Evolutionary conservation across 441 rosid genomes (phyloP), one percentile per base, ranked within the genome.

Genomic region (Isatis lusitanica): DNA sequence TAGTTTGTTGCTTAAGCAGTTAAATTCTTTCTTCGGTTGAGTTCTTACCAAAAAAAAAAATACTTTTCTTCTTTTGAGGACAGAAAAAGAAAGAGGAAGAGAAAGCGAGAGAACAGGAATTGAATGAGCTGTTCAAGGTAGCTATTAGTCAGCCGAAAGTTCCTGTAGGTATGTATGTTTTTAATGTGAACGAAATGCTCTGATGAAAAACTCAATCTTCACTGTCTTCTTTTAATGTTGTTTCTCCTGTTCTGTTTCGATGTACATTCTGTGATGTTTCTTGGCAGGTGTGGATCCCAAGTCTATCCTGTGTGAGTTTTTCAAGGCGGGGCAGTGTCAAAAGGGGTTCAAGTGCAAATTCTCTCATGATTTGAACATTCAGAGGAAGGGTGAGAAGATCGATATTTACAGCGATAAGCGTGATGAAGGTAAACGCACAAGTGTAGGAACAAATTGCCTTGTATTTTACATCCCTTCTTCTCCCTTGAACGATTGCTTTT

Each of bases 31-130:
- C 3, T 66, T 66, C 17, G 50, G 11, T 60, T 62, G 18, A 4
- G 7, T 60, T 52, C 65, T 75, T 35, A 75, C 69, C 1, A 12
- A 13, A 28, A 16, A 7, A 16, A 7, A 42, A 0, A 18, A 18
- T 17, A 16, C 3, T 21, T 18, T 30, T 51, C 40, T 6, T 0
- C 44, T 55, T 15, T n/a, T 26, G 72, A 74, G 71, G 68, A 68
- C 91, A 94, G 97, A 90, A 90, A 83, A 92, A 89, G 97, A 89
- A 94, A 78, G 97, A 94, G 63, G 97, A 94, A 81, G 92, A 90
- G 48, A 88, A 88, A 84, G 92, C 90, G 6, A 88, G 86, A 73
- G 97, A 93, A 74, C 91, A 84, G 82, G 97, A 93, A 85, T 84
- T 95, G 60, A 95, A 83, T 76, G 98, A 91, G 50, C 75, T 95